phyloP scores from a whole-genome alignment of 1,284 basidiomycete species.

The Mycosarcoma mackinlayi region DNA sequence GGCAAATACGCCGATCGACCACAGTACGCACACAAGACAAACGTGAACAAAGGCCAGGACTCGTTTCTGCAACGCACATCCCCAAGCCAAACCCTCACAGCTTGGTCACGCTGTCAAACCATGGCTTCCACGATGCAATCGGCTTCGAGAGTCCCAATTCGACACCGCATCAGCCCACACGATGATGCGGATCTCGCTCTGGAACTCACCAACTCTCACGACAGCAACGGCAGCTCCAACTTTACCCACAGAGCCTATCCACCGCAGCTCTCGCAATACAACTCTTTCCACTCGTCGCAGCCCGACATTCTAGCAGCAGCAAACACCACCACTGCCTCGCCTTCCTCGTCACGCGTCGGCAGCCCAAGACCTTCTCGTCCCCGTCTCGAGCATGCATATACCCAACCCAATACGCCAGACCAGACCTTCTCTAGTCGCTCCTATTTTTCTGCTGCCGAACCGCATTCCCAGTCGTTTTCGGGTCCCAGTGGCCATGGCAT shows the following conservation, averaged over 20 bases:
- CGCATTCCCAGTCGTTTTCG: conserved; percentile 9
- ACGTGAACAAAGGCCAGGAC: no score
- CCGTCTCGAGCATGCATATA: conserved; percentile 23
- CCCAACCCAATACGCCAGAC: conserved; percentile 22
- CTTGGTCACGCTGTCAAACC: not conserved
- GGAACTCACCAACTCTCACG: conserved; percentile 36
- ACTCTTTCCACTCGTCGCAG: conserved; percentile 30
- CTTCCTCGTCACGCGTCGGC: conserved; percentile 17
- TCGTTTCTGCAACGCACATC: no score
- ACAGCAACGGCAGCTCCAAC: conserved; percentile 42
- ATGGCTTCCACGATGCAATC: conserved; percentile 31
- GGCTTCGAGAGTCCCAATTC: conserved; percentile 6
- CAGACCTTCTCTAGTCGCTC: conserved; percentile 9
- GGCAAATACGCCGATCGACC: not conserved
- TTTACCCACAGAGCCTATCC: conserved; percentile 30
- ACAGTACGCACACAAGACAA: no score
- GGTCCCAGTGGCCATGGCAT: conserved; percentile 25
- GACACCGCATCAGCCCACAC: not conserved
- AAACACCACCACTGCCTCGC: conserved; percentile 15
- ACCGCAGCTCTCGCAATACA: conserved; percentile 7
- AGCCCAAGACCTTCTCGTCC: conserved; percentile 25
- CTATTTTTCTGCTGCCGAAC: conserved; percentile 10
- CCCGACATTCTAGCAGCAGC: no score
- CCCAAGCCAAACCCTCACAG: no score
- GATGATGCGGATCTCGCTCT: conserved; percentile 15